A percentile compares a stretch with the other conserved stretches of the same genome.
Conservation (phyloP, 1,284 basidiomycete species). For the Moesziomyces antarcticus region DNA sequence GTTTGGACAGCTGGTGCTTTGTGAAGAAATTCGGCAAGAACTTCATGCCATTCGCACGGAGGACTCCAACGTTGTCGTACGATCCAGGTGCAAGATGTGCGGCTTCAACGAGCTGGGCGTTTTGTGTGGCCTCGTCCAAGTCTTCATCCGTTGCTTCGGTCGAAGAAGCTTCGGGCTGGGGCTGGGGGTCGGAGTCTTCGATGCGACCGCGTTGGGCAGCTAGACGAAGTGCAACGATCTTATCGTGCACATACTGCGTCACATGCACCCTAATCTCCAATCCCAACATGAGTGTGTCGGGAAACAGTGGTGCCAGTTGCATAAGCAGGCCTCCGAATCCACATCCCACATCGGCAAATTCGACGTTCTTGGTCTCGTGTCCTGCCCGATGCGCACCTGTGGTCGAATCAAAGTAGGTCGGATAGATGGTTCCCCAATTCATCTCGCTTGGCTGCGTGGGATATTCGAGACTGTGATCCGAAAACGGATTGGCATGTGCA, state of each 20-base stretch:
- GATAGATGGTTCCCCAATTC: slow-evolving; percentile 89
- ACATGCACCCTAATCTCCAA: slow-evolving; percentile 98
- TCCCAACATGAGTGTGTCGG: slow-evolving; percentile 92
- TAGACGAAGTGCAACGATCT: slow-evolving; percentile 85
- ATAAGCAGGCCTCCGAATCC: slow-evolving; percentile 96
- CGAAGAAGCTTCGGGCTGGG: slow-evolving; percentile 10
- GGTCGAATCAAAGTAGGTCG: slow-evolving; percentile 73
- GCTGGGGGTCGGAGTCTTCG: neutral
- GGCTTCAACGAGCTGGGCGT: slow-evolving; percentile 25
- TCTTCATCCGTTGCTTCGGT: slow-evolving; percentile 49
- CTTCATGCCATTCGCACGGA: slow-evolving; percentile 98
- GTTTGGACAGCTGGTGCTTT: slow-evolving; percentile 80
- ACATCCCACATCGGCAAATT: slow-evolving; percentile 97
- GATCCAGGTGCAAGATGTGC: slow-evolving; percentile 69
- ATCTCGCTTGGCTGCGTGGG: slow-evolving; percentile 82
- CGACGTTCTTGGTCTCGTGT: slow-evolving; percentile 73
- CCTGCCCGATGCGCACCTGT: slow-evolving; percentile 11
- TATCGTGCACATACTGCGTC: slow-evolving; percentile 93
- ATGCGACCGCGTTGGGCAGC: slow-evolving; percentile 64
- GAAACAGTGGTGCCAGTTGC: slow-evolving; percentile 88
- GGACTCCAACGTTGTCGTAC: slow-evolving; percentile 92
- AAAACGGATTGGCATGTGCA: slow-evolving; percentile 98
- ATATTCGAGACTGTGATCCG: slow-evolving; percentile 91
- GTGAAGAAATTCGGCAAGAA: slow-evolving; percentile 96
- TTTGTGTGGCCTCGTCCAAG: slow-evolving; percentile 45